These are phyloP conservation scores for Akanthomyces uredinophilus DNA, from an alignment of 2,329 filamentous ascomycete genomes.

Conservation along the genomic window DNA sequence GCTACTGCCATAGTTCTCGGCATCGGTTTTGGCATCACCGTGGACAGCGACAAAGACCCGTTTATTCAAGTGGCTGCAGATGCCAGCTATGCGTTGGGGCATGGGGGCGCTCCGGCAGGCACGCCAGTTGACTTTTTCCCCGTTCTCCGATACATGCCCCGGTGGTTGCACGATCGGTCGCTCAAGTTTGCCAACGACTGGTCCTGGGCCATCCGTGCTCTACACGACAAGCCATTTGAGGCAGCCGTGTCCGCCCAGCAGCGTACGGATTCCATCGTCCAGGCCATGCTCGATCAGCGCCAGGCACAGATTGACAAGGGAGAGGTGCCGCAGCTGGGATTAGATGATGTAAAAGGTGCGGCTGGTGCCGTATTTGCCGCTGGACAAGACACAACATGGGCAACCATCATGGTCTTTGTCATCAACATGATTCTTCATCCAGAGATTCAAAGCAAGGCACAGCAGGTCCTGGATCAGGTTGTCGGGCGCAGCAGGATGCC, in stretches of 20 bases:
- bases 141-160: constrained; percentile 36
- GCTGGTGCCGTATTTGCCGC: constrained; percentile 44
- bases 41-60: constrained; percentile 32
- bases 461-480: constrained; percentile 41
- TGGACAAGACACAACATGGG: constrained; percentile 42
- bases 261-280: constrained; percentile 26
- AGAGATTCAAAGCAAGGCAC: constrained; percentile 41
- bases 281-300: constrained; percentile 24
- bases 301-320: constrained; percentile 23
- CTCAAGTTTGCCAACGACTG: constrained; percentile 27
- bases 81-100: constrained; percentile 25
- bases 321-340: constrained; percentile 28
- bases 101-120: constrained; percentile 26
- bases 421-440: constrained; percentile 39
- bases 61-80: constrained; percentile 35
- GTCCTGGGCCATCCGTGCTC: constrained; percentile 29
- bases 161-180: constrained; percentile 29
- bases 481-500: constrained; percentile 42
- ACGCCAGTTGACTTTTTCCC: constrained; percentile 46
- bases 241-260: constrained; percentile 27
- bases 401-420: constrained; percentile 39
- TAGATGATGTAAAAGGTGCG: constrained; percentile 45
- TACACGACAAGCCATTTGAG: constrained; percentile 42
- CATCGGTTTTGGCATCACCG: constrained; percentile 39
- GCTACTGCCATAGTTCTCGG: constrained; percentile 37